These are phyloP conservation scores for Ganoderma boninense DNA, from an alignment of 1,284 basidiomycete species.

Conservation along the genomic window DNA sequence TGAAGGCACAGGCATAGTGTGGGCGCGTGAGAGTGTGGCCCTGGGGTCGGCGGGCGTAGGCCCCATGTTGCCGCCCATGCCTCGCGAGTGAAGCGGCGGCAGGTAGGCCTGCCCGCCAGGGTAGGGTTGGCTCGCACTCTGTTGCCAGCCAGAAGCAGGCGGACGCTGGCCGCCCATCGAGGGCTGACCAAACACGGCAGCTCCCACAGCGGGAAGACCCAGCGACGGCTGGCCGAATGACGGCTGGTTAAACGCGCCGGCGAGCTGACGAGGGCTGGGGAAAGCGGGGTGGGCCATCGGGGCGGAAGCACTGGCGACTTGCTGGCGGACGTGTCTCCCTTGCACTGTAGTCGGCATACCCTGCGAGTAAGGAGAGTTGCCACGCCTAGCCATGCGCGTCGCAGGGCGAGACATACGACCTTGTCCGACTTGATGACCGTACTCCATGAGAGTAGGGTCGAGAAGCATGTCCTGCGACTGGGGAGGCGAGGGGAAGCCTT, in stretches of 20 bases:
- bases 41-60: constrained; percentile 2
- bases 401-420: constrained; percentile 27
- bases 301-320: background rate
- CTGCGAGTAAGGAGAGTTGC: constrained; percentile 31
- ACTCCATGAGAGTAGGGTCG: constrained; percentile 45
- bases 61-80: constrained; percentile 10
- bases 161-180: constrained; percentile 12
- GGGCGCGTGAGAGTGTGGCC: constrained; percentile 14
- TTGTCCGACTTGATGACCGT: constrained; percentile 46
- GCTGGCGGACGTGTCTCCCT: constrained; percentile 3
- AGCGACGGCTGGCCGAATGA: constrained; percentile 28
- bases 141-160: constrained; percentile 17
- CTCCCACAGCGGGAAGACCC: constrained; percentile 14
- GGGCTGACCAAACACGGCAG: constrained; percentile 25
- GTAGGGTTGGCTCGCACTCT: constrained; percentile 7
- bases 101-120: constrained; percentile 16
- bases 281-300: background rate
- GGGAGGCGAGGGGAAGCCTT: constrained; percentile 23
- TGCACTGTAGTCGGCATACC: background rate
- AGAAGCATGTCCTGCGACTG: constrained; percentile 42
- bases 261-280: constrained; percentile 11
- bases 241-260: constrained; percentile 16
- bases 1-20: constrained; percentile 19
- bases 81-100: constrained; percentile 12
- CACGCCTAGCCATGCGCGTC: constrained; percentile 27